Evolutionary conservation across 2,329 filamentous ascomycete species (phyloP).

Genomic region (Monascus ruber): DNA sequence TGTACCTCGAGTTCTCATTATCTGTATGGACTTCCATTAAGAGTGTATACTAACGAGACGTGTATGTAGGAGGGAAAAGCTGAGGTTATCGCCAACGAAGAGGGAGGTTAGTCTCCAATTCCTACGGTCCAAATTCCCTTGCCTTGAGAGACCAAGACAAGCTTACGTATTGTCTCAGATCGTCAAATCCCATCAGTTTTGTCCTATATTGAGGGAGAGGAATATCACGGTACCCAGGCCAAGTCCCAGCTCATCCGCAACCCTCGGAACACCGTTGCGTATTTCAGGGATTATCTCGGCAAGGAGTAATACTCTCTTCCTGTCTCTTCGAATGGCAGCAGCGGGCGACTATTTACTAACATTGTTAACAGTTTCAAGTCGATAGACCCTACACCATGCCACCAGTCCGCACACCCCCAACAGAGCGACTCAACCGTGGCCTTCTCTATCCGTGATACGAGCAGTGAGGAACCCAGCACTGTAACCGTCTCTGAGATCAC

Average conservation of each 20-base stretch:
- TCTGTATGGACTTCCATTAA: neutral
- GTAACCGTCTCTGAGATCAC: constrained; percentile 71
- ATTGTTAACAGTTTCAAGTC: constrained; percentile 58
- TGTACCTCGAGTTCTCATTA: constrained; percentile 1
- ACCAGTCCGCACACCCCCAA: constrained; percentile 82
- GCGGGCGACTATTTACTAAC: constrained; percentile 4
- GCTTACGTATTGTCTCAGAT: constrained; percentile 43
- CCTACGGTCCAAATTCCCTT: constrained; percentile 2
- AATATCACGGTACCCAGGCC: constrained; percentile 92
- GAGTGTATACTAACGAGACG: constrained; percentile 1
- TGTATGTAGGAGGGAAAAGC: constrained; percentile 67
- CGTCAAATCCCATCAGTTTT: constrained; percentile 92
- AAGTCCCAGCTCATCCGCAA: constrained; percentile 91
- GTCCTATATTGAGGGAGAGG: constrained; percentile 90
- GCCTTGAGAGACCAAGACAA: constrained; percentile 1
- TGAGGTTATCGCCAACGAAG: constrained; percentile 97
- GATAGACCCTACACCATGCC: constrained; percentile 91
- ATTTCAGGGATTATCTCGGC: constrained; percentile 91
- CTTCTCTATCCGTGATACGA: constrained; percentile 74
- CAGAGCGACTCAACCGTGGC: constrained; percentile 60
- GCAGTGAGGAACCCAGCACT: constrained; percentile 51
- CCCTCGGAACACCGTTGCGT: constrained; percentile 81
- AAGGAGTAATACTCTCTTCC: constrained; percentile 54
- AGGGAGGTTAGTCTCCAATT: constrained; percentile 58
- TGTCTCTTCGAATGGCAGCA: neutral